Evolutionary conservation across 371 early-diverging fungal species (phyloP).

Genomic region (Apophysomyces variabilis): DNA sequence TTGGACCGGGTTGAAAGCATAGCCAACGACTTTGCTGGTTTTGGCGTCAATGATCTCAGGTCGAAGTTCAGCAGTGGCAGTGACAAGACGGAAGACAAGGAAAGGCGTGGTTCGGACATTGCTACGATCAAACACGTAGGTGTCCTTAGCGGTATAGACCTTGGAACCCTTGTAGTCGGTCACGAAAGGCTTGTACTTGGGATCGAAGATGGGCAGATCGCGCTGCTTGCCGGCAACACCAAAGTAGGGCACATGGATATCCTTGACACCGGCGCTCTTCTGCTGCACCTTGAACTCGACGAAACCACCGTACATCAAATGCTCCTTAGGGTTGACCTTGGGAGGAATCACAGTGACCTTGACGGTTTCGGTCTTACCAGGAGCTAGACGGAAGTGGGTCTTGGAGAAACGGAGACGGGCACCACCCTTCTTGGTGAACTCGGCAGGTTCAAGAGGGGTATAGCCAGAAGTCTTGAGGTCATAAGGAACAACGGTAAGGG

Average conservation of each 20-base stretch:
- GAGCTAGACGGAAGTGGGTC: conserved; percentile 30
- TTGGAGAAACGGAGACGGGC: conserved; percentile 35
- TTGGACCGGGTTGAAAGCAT: conserved; percentile 10
- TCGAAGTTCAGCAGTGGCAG: conserved; percentile 21
- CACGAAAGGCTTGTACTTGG: conserved; percentile 9
- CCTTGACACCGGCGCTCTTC: not conserved
- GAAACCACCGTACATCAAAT: conserved; percentile 39
- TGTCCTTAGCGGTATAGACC: conserved; percentile 14
- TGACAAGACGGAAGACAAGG: conserved; percentile 21
- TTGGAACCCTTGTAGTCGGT: conserved; percentile 7
- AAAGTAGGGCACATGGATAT: conserved; percentile 52
- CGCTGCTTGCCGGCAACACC: conserved; percentile 53
- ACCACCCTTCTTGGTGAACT: conserved; percentile 16
- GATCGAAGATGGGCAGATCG: conserved; percentile 31
- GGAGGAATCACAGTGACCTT: conserved; percentile 47
- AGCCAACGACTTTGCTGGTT: conserved; percentile 24
- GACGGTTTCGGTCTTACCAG: conserved; percentile 42
- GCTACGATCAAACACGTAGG: conserved; percentile 19
- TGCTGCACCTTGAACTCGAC: conserved; percentile 27
- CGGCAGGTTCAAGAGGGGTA: conserved; percentile 20
- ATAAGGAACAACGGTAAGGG: conserved; percentile 42
- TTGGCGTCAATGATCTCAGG: conserved; percentile 19
- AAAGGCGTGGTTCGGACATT: conserved; percentile 17
- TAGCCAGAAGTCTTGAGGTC: conserved; percentile 23
- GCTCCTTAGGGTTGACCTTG: conserved; percentile 25